phyloP scores from a whole-genome alignment of 441 rosid species.

The Aquilaria agallochum region DNA sequence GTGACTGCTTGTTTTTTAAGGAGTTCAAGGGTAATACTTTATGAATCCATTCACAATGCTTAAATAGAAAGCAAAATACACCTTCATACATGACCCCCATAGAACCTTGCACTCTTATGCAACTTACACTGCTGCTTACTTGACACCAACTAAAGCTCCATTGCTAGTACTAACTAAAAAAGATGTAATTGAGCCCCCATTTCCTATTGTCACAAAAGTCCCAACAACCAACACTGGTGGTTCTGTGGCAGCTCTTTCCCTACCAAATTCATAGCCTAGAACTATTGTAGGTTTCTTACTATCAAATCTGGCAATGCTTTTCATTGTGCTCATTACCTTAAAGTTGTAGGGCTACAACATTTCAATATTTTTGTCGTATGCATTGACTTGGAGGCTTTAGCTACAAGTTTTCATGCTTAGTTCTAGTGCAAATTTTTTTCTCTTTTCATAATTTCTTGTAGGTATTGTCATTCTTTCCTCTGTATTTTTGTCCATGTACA shows the following conservation, averaged over 20 bases:
- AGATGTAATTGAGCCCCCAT: constrained; percentile 68
- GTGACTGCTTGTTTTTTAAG: constrained; percentile 54
- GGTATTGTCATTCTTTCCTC: constrained; percentile 14
- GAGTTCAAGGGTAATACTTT: constrained; percentile 48
- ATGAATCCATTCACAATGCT: constrained; percentile 54
- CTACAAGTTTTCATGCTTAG: constrained; percentile 10
- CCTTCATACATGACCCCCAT: constrained; percentile 68
- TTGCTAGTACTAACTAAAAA: constrained; percentile 43
- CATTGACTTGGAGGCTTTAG: constrained; percentile 4
- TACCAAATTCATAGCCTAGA: constrained; percentile 40
- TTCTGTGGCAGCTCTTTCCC: constrained; percentile 18
- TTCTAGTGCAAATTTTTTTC: neutral
- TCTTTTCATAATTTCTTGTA: constrained; percentile 1
- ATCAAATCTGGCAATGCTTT: constrained; percentile 24
- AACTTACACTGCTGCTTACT: constrained; percentile 2
- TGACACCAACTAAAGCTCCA: constrained; percentile 90
- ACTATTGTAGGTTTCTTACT: constrained; percentile 29
- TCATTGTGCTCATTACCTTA: constrained; percentile 36
- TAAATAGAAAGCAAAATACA: constrained; percentile 16
- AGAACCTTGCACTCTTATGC: constrained; percentile 43
- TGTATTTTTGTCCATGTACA: constrained; percentile 2
- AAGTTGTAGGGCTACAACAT: constrained; percentile 7
- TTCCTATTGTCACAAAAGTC: constrained; percentile 36
- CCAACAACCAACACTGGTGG: constrained; percentile 26
- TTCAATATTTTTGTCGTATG: constrained; percentile 9